Percentiles rank a stretch among this genome's conserved stretches.
These are phyloP conservation scores for Byssochlamys sp. DNA, from an alignment of 2,329 filamentous ascomycete species.

Conservation along the genomic window DNA sequence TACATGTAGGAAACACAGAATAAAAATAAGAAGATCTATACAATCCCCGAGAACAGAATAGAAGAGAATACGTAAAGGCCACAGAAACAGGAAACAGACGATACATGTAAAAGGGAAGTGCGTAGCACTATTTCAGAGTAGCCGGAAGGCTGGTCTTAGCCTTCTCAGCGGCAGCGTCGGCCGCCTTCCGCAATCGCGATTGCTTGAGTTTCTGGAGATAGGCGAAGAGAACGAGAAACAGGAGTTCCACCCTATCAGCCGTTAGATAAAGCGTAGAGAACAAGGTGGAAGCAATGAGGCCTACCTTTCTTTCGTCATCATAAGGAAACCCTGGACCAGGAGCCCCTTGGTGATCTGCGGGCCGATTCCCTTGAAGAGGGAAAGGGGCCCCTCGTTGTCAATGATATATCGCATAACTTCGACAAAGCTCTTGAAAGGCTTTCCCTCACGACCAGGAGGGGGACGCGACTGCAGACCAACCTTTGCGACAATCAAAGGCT, in stretches of 20 bases:
- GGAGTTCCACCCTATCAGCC: slow-evolving; percentile 62
- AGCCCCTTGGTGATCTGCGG: slow-evolving; percentile 90
- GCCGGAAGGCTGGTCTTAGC: slow-evolving; percentile 45
- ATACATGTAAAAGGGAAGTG: slow-evolving; percentile 3
- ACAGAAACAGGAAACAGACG: slow-evolving; percentile 5
- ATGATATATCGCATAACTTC: slow-evolving; percentile 95
- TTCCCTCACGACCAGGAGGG: slow-evolving; percentile 70
- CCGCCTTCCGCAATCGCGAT: slow-evolving; percentile 59
- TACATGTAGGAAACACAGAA: background rate
- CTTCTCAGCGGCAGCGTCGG: slow-evolving; percentile 53
- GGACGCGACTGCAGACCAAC: slow-evolving; percentile 91
- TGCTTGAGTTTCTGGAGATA: slow-evolving; percentile 64
- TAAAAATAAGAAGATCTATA: background rate
- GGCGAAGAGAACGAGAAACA: slow-evolving; percentile 77
- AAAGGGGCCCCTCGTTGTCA: slow-evolving; percentile 68
- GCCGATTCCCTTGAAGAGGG: slow-evolving; percentile 93
- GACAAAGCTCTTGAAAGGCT: slow-evolving; percentile 83
- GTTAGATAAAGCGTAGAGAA: slow-evolving; percentile 5
- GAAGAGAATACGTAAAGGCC: slow-evolving; percentile 3
- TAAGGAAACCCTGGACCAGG: slow-evolving; percentile 85
- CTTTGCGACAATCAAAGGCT: slow-evolving; percentile 94
- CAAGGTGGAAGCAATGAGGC: background rate
- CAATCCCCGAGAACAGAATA: slow-evolving; percentile 9
- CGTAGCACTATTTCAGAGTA: slow-evolving; percentile 35
- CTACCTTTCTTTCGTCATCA: slow-evolving; percentile 98